Evolutionary conservation across 2,329 filamentous ascomycete genomes (phyloP).

Genomic region (Decorospora gaudefroyi): DNA sequence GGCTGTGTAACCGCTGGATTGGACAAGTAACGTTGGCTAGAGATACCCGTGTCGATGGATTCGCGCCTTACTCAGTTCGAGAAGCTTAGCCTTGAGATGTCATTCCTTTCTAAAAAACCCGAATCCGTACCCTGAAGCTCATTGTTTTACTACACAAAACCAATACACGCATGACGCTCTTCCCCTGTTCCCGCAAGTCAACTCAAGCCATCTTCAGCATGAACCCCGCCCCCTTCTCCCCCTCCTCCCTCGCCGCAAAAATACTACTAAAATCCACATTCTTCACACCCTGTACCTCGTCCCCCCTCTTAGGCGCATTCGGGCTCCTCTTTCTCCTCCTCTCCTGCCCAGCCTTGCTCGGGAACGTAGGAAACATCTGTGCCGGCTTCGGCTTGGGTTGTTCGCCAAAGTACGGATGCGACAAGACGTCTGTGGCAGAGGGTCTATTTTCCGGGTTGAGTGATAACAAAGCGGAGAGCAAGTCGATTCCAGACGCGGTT

Average conservation of each 20-base stretch:
- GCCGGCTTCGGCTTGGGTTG: conserved; percentile 88
- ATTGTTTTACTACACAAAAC: too few species aligned
- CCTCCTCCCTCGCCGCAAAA: conserved; percentile 55
- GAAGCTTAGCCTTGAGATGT: too few species aligned
- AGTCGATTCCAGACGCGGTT: conserved; percentile 70
- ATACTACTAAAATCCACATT: conserved; percentile 56
- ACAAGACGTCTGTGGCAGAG: conserved; percentile 71
- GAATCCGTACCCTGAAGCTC: too few species aligned
- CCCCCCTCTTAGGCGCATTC: conserved; percentile 79
- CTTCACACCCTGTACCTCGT: conserved; percentile 56
- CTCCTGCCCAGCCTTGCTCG: conserved; percentile 92
- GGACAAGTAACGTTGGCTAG: too few species aligned
- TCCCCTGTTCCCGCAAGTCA: neutral
- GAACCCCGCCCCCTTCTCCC: conserved; percentile 56
- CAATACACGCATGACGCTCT: neutral
- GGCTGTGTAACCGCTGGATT: too few species aligned
- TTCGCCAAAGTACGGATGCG: conserved; percentile 83
- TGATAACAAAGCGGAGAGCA: conserved; percentile 72
- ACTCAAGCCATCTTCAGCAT: conserved; percentile 40
- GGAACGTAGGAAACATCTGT: conserved; percentile 95
- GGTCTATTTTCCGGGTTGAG: conserved; percentile 76
- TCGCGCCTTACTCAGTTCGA: too few species aligned
- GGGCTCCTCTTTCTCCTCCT: conserved; percentile 74
- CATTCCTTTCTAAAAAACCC: too few species aligned
- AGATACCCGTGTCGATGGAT: too few species aligned